Evolutionary conservation across 441 rosid genomes (phyloP).

Genomic region (Flueggea neowawraea): DNA sequence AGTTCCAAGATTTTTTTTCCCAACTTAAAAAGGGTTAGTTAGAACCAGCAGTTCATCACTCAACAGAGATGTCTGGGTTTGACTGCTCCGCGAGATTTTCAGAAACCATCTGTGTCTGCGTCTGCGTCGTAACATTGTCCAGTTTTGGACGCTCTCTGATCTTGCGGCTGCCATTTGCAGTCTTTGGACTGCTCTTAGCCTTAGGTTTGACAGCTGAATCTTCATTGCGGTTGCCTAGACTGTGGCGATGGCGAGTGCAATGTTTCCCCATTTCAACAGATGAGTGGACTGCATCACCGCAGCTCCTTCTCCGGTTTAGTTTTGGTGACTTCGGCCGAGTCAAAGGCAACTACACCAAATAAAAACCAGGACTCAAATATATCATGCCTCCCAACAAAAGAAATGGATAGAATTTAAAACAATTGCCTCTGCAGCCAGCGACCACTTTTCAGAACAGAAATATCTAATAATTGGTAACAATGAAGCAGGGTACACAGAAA

Average conservation of each 20-base stretch:
- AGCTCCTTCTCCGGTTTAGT: slow-evolving; percentile 80
- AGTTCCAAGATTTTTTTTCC: slow-evolving; percentile 20
- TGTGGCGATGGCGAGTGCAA: slow-evolving; percentile 57
- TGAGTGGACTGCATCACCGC: slow-evolving; percentile 50
- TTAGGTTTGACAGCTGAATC: slow-evolving; percentile 35
- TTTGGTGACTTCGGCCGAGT: slow-evolving; percentile 89
- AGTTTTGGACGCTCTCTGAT: slow-evolving; percentile 34
- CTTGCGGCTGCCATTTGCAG: slow-evolving; percentile 36
- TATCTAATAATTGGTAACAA: too few species aligned
- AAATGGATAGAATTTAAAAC: too few species aligned
- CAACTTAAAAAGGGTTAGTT: slow-evolving; percentile 19
- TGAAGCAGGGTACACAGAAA: background rate
- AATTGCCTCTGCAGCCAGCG: too few species aligned
- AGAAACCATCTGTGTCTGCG: slow-evolving; percentile 27
- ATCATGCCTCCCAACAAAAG: background rate
- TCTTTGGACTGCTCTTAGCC: slow-evolving; percentile 23
- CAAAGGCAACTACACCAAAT: slow-evolving; percentile 56
- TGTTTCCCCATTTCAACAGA: slow-evolving; percentile 41
- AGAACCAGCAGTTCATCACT: slow-evolving; percentile 32
- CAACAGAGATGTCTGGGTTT: slow-evolving; percentile 27
- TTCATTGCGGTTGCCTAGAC: slow-evolving; percentile 50
- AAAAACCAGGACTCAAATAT: slow-evolving; percentile 6
- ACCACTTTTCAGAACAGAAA: too few species aligned
- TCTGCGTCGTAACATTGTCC: slow-evolving; percentile 14
- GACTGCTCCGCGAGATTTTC: slow-evolving; percentile 25